Evolutionary conservation across 2,329 filamentous ascomycete genomes (phyloP), one percentile per base, ranked within the genome.

Genomic region (Aspergillus hortae): DNA sequence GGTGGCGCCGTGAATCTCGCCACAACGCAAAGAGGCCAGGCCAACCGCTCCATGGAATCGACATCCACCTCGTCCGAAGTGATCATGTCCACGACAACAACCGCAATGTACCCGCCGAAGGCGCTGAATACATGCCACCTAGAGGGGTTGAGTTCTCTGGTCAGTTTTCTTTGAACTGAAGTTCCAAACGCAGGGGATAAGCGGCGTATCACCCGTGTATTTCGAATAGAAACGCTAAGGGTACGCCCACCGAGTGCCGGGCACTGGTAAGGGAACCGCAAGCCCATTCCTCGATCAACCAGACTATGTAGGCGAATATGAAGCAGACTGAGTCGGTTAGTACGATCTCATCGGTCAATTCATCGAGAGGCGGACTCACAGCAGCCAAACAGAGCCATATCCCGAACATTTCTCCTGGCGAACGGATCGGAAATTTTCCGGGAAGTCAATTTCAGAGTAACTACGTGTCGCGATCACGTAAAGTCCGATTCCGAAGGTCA

Each of bases 71-170:
- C 63, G 0, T 61, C 67, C 0, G 71, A 64, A 0, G 67, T 72
- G 3, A 75, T 63, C 1, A 67, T 40, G 27, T 75, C 73, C 7
- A 75, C 63, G 19, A 72, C 53, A 0, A 61, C 70, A 9, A 75
- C 71, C 1, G 65, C 73, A 5, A 68, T 62, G 36, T 75, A 75
- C 2, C 72, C 73, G 11, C 73, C 73, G 25, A 75, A 68, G 0
- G 68, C 69, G 4, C 73, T 75, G 6, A 74, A 67, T 6, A 75
- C 38, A 51, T 75, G 73, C 73, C 73, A 75, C 72, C 72, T 75
- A 12, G 44, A 17, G 17, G 17, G 17, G 17, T 17, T 17, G 17
- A 17, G 17, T 17, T 17, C 17, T 17, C 17, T 17, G 17, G 17
- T 17, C 17, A 17, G 17, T 17, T 17, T 21, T 33, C 4, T 1